Percentiles rank a stretch among this genome's conserved stretches.
These are phyloP conservation scores for Singerocomus rubriflavus DNA, from an alignment of 1,284 basidiomycete genomes.

Conservation along the genomic window DNA sequence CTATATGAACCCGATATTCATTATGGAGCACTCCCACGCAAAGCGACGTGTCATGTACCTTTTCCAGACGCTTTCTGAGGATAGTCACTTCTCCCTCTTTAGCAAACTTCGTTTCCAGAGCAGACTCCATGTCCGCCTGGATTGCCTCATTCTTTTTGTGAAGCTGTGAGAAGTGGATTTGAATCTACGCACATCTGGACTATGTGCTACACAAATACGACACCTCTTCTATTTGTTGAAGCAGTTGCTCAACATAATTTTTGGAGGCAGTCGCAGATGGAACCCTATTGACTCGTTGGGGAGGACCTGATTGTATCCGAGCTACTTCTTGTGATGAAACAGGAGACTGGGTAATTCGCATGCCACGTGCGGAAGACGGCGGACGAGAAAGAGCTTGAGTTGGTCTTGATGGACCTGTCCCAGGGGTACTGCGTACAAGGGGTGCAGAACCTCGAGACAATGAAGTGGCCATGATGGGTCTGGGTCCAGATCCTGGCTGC, in stretches of 20 bases:
- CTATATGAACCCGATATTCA: conserved; percentile 34
- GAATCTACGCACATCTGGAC: conserved; percentile 4
- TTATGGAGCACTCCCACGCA: background rate
- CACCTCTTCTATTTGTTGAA: conserved; percentile 49
- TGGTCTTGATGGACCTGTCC: conserved; percentile 10
- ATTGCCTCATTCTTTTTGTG: conserved; percentile 45
- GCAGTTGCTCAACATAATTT: conserved; percentile 30
- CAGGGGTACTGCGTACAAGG: conserved; percentile 11
- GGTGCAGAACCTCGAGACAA: conserved; percentile 12
- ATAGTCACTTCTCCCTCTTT: conserved; percentile 35
- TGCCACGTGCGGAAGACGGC: conserved; percentile 16
- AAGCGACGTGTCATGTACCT: conserved; percentile 17
- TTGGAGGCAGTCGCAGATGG: conserved; percentile 3
- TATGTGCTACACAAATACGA: conserved; percentile 15
- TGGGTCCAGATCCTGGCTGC: conserved; percentile 4
- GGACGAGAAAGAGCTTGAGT: conserved; percentile 14
- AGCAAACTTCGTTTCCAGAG: conserved; percentile 26
- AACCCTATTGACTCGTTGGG: conserved; percentile 10
- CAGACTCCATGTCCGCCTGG: conserved; percentile 17
- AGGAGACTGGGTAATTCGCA: conserved; percentile 14
- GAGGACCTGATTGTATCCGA: conserved; percentile 14
- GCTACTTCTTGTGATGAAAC: conserved; percentile 23
- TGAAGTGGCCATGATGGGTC: conserved; percentile 7
- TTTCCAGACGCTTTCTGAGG: conserved; percentile 32
- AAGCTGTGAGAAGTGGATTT: conserved; percentile 39